Evolutionary conservation across 208 protist genomes (phyloP).

Genomic region (Kentomonas sorsogonicus): DNA sequence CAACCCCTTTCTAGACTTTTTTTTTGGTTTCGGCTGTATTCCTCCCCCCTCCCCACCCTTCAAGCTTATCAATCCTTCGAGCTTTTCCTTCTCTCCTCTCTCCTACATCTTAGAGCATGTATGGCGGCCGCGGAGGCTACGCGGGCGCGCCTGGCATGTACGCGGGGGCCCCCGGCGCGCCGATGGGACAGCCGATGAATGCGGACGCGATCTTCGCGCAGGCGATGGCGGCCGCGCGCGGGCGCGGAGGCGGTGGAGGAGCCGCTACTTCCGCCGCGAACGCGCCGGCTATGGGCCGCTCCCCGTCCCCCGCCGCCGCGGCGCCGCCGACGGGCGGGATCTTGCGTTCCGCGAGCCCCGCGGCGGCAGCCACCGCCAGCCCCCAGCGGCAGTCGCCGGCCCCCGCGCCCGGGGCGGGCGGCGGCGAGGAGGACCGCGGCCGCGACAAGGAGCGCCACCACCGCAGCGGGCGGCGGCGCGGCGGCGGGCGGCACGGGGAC

Average conservation of each 20-base stretch:
- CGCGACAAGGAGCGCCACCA: background rate
- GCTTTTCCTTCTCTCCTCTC: no score
- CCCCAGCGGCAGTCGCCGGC: background rate
- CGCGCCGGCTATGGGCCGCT: background rate
- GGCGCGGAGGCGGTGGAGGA: background rate
- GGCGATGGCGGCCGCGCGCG: no score
- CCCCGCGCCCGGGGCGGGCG: background rate
- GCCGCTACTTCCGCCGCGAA: background rate
- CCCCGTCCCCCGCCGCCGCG: background rate
- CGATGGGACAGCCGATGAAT: no score
- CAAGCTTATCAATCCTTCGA: no score
- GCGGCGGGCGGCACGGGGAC: background rate
- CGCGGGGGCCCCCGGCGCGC: no score
- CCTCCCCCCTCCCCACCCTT: no score
- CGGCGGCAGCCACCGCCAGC: background rate
- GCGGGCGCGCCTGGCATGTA: no score
- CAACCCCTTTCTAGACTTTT: constrained; percentile 8
- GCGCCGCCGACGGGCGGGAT: background rate
- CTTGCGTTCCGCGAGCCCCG: background rate
- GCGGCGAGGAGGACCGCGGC: background rate
- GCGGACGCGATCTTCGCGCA: no score
- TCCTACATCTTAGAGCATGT: no score
- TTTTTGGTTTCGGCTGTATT: constrained; percentile 12
- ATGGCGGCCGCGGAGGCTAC: no score
- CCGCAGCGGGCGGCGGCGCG: background rate